phyloP scores from a whole-genome alignment of 257 asterid genomes.

The Asclepias syriaca region DNA sequence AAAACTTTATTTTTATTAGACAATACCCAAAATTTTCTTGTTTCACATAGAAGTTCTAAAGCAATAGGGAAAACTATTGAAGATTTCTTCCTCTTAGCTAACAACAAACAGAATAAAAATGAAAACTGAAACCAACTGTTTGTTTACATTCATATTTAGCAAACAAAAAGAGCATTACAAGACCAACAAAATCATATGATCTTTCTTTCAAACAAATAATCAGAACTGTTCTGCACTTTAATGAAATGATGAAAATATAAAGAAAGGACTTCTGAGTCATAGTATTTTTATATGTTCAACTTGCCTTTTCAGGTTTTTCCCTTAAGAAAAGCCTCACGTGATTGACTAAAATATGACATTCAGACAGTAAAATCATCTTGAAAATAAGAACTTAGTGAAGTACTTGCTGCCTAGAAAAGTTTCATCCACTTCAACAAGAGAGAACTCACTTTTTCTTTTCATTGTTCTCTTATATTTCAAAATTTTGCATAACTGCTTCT shows the following conservation, averaged over 20 bases:
- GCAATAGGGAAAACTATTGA: neutral
- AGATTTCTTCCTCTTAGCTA: neutral
- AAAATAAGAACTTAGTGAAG: neutral
- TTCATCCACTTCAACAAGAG: neutral
- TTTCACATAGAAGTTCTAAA: neutral
- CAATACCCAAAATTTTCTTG: neutral
- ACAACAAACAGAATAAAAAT: slow-evolving; percentile 1
- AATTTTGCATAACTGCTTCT: neutral
- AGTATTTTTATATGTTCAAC: neutral
- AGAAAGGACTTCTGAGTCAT: neutral
- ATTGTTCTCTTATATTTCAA: neutral
- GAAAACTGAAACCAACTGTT: neutral
- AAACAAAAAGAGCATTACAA: neutral
- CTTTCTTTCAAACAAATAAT: neutral
- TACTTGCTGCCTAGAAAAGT: neutral
- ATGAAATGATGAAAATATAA: neutral
- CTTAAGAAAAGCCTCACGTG: neutral
- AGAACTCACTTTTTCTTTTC: neutral
- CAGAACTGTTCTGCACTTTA: neutral
- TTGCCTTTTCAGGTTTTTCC: neutral
- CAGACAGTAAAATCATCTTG: neutral
- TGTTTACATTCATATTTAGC: neutral
- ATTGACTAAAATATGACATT: neutral
- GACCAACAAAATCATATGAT: neutral
- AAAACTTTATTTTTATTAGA: no score